These are phyloP conservation scores for Pseudocercospora fuligena DNA, from an alignment of 2,329 filamentous ascomycete genomes.

Conservation along the genomic window DNA sequence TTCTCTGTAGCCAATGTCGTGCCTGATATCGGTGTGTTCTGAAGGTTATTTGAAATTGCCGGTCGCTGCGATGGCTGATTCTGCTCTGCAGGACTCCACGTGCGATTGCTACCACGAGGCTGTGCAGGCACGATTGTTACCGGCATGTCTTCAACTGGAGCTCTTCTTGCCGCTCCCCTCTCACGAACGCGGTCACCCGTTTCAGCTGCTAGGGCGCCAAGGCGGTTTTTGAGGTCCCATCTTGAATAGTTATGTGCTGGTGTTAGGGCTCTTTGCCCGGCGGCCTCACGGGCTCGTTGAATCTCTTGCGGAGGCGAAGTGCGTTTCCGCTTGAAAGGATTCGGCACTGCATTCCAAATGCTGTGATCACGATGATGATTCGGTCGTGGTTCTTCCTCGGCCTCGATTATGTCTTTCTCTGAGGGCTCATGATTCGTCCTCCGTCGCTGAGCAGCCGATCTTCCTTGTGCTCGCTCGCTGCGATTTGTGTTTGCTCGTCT, in stretches of 20 bases:
- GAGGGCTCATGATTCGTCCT: slow-evolving; percentile 18
- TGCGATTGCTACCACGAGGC: slow-evolving; percentile 55
- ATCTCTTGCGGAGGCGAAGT: slow-evolving; percentile 65
- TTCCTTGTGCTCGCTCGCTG: slow-evolving; percentile 25
- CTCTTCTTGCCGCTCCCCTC: slow-evolving; percentile 41
- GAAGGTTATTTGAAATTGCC: not conserved
- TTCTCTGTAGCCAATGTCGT: slow-evolving; percentile 24
- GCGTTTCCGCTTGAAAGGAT: slow-evolving; percentile 63
- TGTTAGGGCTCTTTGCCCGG: slow-evolving; percentile 36
- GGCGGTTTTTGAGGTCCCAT: slow-evolving; percentile 50
- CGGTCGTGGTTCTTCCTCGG: slow-evolving; percentile 29
- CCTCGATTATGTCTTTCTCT: slow-evolving; percentile 36
- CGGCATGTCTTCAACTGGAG: slow-evolving; percentile 54
- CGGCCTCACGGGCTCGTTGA: slow-evolving; percentile 52
- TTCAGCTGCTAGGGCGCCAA: slow-evolving; percentile 56
- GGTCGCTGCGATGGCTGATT: slow-evolving; percentile 15
- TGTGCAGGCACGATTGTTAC: slow-evolving; percentile 67
- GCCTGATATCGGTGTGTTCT: slow-evolving; percentile 17
- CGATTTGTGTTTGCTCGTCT: slow-evolving; percentile 31
- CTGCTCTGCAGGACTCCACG: slow-evolving; percentile 54
- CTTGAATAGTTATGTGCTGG: slow-evolving; percentile 50
- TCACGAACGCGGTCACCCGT: slow-evolving; percentile 49
- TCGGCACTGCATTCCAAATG: slow-evolving; percentile 58
- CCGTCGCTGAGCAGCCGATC: slow-evolving; percentile 10
- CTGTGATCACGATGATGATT: slow-evolving; percentile 40